Evolutionary conservation across 2,329 filamentous ascomycete species (phyloP), one percentile per base, ranked within the genome.

Genomic region (Phoma herbarum): DNA sequence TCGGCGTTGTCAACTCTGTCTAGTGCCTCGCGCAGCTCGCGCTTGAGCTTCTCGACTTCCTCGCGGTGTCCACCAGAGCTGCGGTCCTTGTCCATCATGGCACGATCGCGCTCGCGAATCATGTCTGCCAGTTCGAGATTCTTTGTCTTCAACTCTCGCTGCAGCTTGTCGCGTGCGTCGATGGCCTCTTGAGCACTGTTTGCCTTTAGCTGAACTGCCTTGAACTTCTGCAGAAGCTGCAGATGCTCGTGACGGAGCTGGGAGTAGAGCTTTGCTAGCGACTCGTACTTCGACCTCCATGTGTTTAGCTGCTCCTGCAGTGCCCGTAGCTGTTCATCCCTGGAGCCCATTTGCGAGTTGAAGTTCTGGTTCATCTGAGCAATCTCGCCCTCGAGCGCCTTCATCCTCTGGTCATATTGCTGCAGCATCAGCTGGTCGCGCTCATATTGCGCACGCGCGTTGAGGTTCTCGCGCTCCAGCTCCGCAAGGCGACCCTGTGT

Each of bases 111-210:
- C 81, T 99, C 95, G 42, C 95, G 88, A 65, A 99, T 99, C 95
- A 99, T 98, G 76, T 98, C 93, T 29, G 95, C 95, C 61, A 99
- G 81, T 78, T 99, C 95, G n/a, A 99, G 83, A 75, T 99, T 99
- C 86, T 99, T 99, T 28, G 94, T 97, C 86, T 99, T 99, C 76
- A 99, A 90, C 80, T 99, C 95, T 31, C 94, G 90, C 81, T 98
- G 93, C 51, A 99, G 85, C 82, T 96, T 97, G 81, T 99, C 95
- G 9, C 94, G 89, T 68, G 87, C 89, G 57, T 98, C 95, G 63
- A 98, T 97, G 1, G 95, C 95, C 80, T 99, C 95, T 75, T 98
- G 94, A 0, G 95, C 95, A 5, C 93, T 98, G 16, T 94, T 93
- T 1, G 95, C 95, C 83, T 98, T 99, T 63, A 98, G 85, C 77